These are phyloP conservation scores for Leishmania turanica DNA, from an alignment of 208 protist species.

Conservation along the genomic window DNA sequence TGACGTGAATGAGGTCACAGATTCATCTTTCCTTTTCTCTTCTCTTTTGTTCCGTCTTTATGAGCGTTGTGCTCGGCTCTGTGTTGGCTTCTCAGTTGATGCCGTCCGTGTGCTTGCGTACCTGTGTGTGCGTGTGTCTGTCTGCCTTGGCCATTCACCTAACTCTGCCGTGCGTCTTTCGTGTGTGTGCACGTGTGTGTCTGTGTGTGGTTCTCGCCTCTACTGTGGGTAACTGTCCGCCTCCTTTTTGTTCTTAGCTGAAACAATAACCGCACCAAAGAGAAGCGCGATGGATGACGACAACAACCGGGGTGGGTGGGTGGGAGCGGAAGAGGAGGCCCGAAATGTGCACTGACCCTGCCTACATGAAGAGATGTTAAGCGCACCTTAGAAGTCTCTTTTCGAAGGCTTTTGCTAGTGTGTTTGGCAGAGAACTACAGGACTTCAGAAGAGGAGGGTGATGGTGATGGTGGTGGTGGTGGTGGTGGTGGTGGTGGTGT, in stretches of 20 bases:
- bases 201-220: neutral
- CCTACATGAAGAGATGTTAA: neutral
- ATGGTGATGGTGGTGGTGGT: neutral
- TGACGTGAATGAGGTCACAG: neutral
- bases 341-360: neutral
- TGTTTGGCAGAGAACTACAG: neutral
- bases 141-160: neutral
- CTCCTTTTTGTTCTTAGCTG: neutral
- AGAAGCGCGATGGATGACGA: neutral
- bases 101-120: neutral
- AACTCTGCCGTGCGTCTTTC: neutral
- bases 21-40: neutral
- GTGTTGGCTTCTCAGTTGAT: neutral
- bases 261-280: neutral
- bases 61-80: neutral
- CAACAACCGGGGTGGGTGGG: neutral
- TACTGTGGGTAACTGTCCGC: too few relatives aligned
- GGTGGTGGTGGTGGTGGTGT: neutral
- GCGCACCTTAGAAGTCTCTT: neutral
- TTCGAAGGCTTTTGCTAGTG: slow-evolving; percentile 3
- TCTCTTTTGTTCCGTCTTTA: neutral
- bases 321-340: neutral
- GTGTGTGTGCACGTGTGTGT: neutral
- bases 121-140: neutral
- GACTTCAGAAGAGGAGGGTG: neutral